Conservation (phyloP, 176 grass and related monocot species). For the Saccharum spontaneum region DNA sequence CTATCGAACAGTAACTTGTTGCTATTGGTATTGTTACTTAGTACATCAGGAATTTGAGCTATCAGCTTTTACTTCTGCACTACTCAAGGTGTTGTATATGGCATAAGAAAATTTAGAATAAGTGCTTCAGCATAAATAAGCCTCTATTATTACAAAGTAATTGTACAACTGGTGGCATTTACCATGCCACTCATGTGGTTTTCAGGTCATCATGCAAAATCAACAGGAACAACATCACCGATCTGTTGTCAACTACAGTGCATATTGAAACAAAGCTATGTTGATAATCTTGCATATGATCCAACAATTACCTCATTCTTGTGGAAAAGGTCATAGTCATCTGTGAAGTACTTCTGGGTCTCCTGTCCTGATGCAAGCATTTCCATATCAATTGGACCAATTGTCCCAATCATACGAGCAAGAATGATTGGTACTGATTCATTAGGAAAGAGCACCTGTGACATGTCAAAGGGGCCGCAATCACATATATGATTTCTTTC, state of each 20-base stretch:
- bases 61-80: background rate
- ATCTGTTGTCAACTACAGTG: background rate
- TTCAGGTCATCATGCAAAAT: constrained; percentile 11
- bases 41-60: background rate
- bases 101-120: constrained; percentile 14
- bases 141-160: constrained; percentile 19
- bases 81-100: background rate
- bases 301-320: constrained; percentile 66
- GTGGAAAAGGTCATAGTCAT: constrained; percentile 77
- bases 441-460: constrained; percentile 96
- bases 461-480: constrained; percentile 22
- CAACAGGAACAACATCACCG: background rate
- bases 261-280: background rate
- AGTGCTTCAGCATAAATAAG: constrained; percentile 1
- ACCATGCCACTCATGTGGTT: background rate
- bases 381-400: constrained; percentile 86
- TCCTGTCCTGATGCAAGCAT: constrained; percentile 85
- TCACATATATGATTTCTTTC: constrained; percentile 10
- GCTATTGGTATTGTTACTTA: constrained; percentile 8
- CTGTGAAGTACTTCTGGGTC: constrained; percentile 82
- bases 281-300: background rate
- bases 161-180: constrained; percentile 8
- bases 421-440: constrained; percentile 84
- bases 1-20: background rate
- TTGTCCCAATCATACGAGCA: constrained; percentile 89